Evolutionary conservation across 768 basidiomycete species (phyloP).

Genomic region (Phanerochaete sordida): DNA sequence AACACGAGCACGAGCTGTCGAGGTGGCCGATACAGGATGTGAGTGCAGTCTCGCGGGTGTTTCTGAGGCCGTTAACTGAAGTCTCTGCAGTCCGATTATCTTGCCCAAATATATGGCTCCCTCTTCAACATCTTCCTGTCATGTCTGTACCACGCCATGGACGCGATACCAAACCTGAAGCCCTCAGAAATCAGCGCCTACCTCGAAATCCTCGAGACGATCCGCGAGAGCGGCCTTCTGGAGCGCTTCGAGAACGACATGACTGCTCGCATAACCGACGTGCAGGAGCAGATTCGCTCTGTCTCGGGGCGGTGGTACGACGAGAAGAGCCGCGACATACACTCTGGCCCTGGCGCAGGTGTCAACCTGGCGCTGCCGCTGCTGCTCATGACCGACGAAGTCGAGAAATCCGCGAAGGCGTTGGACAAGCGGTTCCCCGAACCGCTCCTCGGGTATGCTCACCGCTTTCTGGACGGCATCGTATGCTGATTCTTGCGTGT

Average conservation of each 20-base stretch:
- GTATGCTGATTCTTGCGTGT: neutral
- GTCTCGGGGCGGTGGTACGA: slow-evolving; percentile 62
- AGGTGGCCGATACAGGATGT: slow-evolving; percentile 85
- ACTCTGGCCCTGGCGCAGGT: slow-evolving; percentile 60
- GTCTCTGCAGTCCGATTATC: slow-evolving; percentile 54
- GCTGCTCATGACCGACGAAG: slow-evolving; percentile 80
- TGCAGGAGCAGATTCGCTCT: slow-evolving; percentile 60
- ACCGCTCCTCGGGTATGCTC: slow-evolving; percentile 73
- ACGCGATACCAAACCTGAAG: slow-evolving; percentile 71
- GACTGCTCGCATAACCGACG: slow-evolving; percentile 57
- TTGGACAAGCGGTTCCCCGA: slow-evolving; percentile 87
- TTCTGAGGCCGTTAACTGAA: slow-evolving; percentile 27
- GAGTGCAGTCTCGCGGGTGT: neutral
- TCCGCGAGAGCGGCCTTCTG: slow-evolving; percentile 69
- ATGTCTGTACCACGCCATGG: slow-evolving; percentile 79
- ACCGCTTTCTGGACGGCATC: neutral
- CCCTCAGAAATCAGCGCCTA: slow-evolving; percentile 63
- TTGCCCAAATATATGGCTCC: slow-evolving; percentile 62
- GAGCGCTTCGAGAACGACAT: slow-evolving; percentile 74
- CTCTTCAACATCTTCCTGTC: slow-evolving; percentile 88
- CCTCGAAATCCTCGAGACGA: slow-evolving; percentile 64
- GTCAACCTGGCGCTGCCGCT: slow-evolving; percentile 81
- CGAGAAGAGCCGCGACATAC: slow-evolving; percentile 58
- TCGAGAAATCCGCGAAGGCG: slow-evolving; percentile 81
- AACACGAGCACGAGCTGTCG: slow-evolving; percentile 65